phyloP scores from a whole-genome alignment of 495 filamentous ascomycete species.

The Penicillium chermesinum region DNA sequence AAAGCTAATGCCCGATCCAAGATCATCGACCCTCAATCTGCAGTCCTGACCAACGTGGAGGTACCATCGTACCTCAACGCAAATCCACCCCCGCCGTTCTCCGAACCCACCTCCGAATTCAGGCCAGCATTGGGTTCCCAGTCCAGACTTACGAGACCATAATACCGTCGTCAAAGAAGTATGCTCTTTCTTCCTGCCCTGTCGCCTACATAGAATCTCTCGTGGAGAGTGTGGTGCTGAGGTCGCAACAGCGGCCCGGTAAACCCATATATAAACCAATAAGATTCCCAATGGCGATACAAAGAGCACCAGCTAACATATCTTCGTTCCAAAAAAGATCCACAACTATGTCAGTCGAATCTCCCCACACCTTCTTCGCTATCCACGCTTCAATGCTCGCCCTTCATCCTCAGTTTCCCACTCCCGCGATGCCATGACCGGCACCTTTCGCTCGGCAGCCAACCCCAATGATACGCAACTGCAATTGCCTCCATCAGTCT shows the following conservation, averaged over 20 bases:
- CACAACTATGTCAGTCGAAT: slow-evolving; percentile 42
- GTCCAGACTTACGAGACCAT: slow-evolving; percentile 42
- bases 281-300: neutral
- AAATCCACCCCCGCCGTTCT: slow-evolving; percentile 41
- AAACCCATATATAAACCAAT: neutral
- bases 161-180: slow-evolving; percentile 51
- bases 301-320: neutral
- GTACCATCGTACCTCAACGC: slow-evolving; percentile 53
- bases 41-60: slow-evolving; percentile 60
- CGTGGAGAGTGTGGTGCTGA: too few relatives aligned
- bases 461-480: slow-evolving; percentile 3
- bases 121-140: slow-evolving; percentile 34
- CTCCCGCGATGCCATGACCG: slow-evolving; percentile 21
- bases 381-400: slow-evolving; percentile 27
- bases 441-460: slow-evolving; percentile 20
- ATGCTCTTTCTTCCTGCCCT: too few relatives aligned
- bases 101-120: slow-evolving; percentile 36
- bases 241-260: too few relatives aligned
- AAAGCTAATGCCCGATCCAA: slow-evolving; percentile 15
- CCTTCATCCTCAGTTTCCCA: slow-evolving; percentile 24
- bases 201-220: too few relatives aligned
- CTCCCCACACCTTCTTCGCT: slow-evolving; percentile 34
- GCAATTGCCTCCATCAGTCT: neutral
- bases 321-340: slow-evolving; percentile 20
- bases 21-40: slow-evolving; percentile 60